Evolutionary conservation across 805 yeast genomes (phyloP).

Genomic region (Yamadazyma takamatsuzukensis): DNA sequence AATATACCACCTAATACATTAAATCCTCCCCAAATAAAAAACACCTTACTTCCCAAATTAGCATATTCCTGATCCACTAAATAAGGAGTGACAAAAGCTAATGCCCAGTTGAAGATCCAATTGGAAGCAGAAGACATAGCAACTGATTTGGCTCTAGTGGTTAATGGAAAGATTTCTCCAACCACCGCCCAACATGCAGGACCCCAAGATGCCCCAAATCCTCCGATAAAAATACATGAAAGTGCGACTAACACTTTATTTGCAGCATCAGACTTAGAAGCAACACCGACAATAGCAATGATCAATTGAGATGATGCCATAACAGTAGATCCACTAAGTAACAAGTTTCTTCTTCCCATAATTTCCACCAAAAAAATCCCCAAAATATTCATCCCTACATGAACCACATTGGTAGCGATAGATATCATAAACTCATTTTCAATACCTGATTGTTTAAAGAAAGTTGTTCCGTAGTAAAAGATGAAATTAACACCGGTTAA

Average conservation of each 20-base stretch:
- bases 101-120: slow-evolving; percentile 42
- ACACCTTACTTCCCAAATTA: slow-evolving; percentile 37
- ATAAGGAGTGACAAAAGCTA: slow-evolving; percentile 40
- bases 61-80: slow-evolving; percentile 39
- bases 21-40: slow-evolving; percentile 42
- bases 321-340: slow-evolving; percentile 58
- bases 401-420: slow-evolving; percentile 38
- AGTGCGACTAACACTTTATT: slow-evolving; percentile 34
- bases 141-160: slow-evolving; percentile 37
- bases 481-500: slow-evolving; percentile 88
- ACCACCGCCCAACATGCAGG: slow-evolving; percentile 38
- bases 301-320: slow-evolving; percentile 57
- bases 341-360: slow-evolving; percentile 63
- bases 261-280: slow-evolving; percentile 29
- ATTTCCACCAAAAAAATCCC: slow-evolving; percentile 28
- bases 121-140: slow-evolving; percentile 38
- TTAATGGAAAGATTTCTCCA: slow-evolving; percentile 36
- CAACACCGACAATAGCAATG: slow-evolving; percentile 42
- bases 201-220: slow-evolving; percentile 42
- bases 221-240: slow-evolving; percentile 37
- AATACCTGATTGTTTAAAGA: slow-evolving; percentile 68
- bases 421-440: slow-evolving; percentile 43
- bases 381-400: slow-evolving; percentile 36
- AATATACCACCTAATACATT: slow-evolving; percentile 31
- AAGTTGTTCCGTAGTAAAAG: slow-evolving; percentile 84